Evolutionary conservation across 306 rosid species (phyloP).

Genomic region (Ormosia semicastrata): DNA sequence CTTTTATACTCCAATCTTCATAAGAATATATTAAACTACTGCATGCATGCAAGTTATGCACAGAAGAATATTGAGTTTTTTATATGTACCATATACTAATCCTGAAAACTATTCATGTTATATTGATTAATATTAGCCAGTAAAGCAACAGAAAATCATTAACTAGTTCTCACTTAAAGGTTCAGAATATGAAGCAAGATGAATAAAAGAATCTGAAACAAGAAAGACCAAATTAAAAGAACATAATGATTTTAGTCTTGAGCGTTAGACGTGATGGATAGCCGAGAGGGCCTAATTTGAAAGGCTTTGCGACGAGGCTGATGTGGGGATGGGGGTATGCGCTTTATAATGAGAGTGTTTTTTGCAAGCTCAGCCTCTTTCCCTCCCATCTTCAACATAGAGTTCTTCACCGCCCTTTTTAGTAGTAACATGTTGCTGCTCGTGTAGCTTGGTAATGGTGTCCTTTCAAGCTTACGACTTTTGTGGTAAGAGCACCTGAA

Average conservation of each 20-base stretch:
- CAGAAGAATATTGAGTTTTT: no score
- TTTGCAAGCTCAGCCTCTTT: not conserved
- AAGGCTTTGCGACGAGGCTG: not conserved
- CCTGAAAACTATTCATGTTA: no score
- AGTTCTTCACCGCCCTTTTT: not conserved
- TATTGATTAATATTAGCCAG: no score
- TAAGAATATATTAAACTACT: no score
- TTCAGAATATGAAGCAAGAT: no score
- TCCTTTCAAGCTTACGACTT: not conserved
- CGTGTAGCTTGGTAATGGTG: not conserved
- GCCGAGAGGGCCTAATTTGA: not conserved
- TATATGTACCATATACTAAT: no score
- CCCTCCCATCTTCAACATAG: not conserved
- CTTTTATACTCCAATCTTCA: no score
- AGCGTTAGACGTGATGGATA: not conserved
- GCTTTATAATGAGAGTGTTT: not conserved
- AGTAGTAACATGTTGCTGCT: not conserved
- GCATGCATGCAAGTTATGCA: no score
- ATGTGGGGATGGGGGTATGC: not conserved
- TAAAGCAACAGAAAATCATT: no score
- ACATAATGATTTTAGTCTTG: not conserved
- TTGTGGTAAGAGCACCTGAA: not conserved
- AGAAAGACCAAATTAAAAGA: no score
- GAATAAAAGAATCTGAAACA: no score
- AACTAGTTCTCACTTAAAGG: no score